A percentile compares a stretch with the other conserved stretches of the same genome.
Conservation (phyloP, 164 flowering plant genomes). For the Warburgia ugandensis region DNA sequence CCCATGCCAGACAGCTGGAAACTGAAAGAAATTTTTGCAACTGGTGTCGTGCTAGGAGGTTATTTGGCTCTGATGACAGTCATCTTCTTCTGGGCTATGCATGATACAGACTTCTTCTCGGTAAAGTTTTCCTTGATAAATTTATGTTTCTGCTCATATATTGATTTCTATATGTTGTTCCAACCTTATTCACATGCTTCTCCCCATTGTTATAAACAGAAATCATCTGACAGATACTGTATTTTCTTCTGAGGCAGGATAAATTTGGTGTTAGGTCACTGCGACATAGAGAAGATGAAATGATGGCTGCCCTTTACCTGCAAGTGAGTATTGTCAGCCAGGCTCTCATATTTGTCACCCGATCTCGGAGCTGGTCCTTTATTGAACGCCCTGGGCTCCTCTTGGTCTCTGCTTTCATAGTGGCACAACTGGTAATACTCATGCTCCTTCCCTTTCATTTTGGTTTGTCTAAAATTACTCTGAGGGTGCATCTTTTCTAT, state of each 20-base stretch:
- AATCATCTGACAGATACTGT: no score
- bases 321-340: constrained; percentile 98
- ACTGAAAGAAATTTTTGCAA: constrained; percentile 84
- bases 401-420: constrained; percentile 45
- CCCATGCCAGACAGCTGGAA: constrained; percentile 99
- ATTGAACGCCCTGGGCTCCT: constrained; percentile 85
- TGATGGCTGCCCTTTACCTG: constrained; percentile 86
- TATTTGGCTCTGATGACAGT: constrained; percentile 92
- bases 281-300: constrained; percentile 30
- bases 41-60: constrained; percentile 87
- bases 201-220: no score
- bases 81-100: constrained; percentile 76
- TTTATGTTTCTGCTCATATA: no score
- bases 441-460: neutral
- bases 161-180: no score
- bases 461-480: neutral
- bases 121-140: constrained; percentile 35
- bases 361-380: constrained; percentile 92
- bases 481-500: no score
- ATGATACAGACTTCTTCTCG: constrained; percentile 69
- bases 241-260: constrained; percentile 35
- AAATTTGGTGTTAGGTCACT: constrained; percentile 49
- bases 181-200: no score
- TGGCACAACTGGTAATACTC: constrained; percentile 75
- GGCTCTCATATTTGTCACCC: constrained; percentile 88